Evolutionary conservation across 2,329 filamentous ascomycete genomes (phyloP).

Genomic region (Periglandula ipomoeae): DNA sequence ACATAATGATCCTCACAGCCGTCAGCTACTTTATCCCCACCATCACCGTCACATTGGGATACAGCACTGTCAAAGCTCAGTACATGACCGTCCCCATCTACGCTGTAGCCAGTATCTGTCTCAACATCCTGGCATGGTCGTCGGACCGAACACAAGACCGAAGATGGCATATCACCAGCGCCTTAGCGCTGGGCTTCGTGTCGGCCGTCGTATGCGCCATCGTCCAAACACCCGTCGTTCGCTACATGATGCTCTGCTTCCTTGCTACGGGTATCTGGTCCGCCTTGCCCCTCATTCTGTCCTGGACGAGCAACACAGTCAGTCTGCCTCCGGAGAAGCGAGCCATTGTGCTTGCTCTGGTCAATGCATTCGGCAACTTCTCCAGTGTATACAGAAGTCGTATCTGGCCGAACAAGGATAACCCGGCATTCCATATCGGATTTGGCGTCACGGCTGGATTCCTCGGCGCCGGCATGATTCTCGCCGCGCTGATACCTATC

Average conservation of each 20-base stretch:
- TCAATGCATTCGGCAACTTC: slow-evolving; percentile 23
- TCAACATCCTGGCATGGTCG: slow-evolving; percentile 16
- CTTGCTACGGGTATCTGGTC: slow-evolving; percentile 7
- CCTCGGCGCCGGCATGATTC: slow-evolving; percentile 12
- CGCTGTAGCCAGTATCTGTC: slow-evolving; percentile 6
- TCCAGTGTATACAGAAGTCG: slow-evolving; percentile 22
- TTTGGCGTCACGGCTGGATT: slow-evolving; percentile 22
- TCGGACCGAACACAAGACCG: slow-evolving; percentile 14
- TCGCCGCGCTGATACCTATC: slow-evolving; percentile 14
- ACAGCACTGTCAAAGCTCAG: slow-evolving; percentile 31
- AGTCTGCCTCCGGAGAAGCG: slow-evolving; percentile 21
- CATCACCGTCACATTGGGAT: slow-evolving; percentile 38
- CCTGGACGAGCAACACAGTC: slow-evolving; percentile 19
- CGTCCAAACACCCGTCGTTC: slow-evolving; percentile 14
- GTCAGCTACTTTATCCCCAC: slow-evolving; percentile 47
- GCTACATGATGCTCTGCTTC: slow-evolving; percentile 18
- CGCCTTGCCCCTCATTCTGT: slow-evolving; percentile 11
- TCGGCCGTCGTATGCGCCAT: slow-evolving; percentile 14
- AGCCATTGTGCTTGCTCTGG: slow-evolving; percentile 22
- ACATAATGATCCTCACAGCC: too few species aligned
- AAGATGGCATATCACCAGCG: slow-evolving; percentile 13
- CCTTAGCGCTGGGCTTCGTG: slow-evolving; percentile 13
- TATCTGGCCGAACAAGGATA: slow-evolving; percentile 19
- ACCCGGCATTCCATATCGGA: slow-evolving; percentile 17
- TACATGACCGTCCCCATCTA: slow-evolving; percentile 33